Percentiles rank a stretch among this genome's conserved stretches.
Evolutionary conservation across 2,329 filamentous ascomycete species (phyloP).

Genomic region (Ceratocystis smalleyi): DNA sequence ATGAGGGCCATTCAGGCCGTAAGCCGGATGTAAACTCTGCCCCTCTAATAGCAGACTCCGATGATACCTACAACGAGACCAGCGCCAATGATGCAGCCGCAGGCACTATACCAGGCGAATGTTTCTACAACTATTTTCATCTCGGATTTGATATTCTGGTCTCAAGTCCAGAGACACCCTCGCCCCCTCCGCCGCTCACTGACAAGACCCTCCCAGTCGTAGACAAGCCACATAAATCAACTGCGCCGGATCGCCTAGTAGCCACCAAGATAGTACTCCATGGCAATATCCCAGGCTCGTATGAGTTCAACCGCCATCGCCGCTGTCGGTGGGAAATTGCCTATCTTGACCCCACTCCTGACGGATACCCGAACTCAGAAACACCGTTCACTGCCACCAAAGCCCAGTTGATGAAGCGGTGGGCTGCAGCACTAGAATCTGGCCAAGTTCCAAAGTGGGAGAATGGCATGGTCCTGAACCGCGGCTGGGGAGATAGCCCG

Average conservation of each 20-base stretch:
- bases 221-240: constrained; percentile 23
- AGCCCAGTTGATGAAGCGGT: constrained; percentile 48
- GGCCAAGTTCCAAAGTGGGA: constrained; percentile 37
- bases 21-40: neutral
- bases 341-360: constrained; percentile 28
- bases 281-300: constrained; percentile 86
- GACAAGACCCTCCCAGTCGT: constrained; percentile 10
- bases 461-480: constrained; percentile 73
- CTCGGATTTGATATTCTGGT: constrained; percentile 87
- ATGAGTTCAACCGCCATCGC: constrained; percentile 89
- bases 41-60: constrained; percentile 44
- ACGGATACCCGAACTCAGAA: constrained; percentile 48
- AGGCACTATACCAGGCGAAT: constrained; percentile 49
- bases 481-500: constrained; percentile 82
- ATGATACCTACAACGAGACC: constrained; percentile 47
- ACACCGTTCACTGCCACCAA: constrained; percentile 63
- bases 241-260: constrained; percentile 50
- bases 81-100: constrained; percentile 40
- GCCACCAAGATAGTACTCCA: constrained; percentile 88
- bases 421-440: constrained; percentile 50
- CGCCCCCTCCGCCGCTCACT: constrained; percentile 43
- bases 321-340: constrained; percentile 72
- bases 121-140: constrained; percentile 95
- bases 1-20: constrained; percentile 19
- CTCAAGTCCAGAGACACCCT: constrained; percentile 55